Conservation (phyloP, 768 basidiomycete species). For the Chlorophyllum brunneum region DNA sequence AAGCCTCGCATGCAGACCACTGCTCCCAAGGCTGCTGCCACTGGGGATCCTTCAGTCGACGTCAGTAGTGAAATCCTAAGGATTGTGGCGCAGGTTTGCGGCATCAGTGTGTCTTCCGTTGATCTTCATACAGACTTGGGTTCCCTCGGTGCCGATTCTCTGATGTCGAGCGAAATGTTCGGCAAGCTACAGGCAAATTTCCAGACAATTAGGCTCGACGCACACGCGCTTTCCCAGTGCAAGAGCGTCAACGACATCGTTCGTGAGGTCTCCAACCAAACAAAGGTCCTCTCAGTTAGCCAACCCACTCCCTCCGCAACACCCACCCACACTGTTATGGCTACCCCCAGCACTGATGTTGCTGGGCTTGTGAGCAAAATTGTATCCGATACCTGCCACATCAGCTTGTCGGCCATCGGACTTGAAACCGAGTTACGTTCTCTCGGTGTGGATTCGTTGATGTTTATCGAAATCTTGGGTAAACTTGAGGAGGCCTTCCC, state of each 20-base stretch:
- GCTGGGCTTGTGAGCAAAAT: conserved; percentile 2
- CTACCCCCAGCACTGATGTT: not conserved
- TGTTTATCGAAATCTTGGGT: conserved; percentile 13
- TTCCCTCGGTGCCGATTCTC: conserved; percentile 58
- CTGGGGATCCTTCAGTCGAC: conserved; percentile 8
- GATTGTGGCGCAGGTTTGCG: conserved; percentile 40
- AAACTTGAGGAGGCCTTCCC: conserved; percentile 13
- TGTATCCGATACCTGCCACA: conserved; percentile 4
- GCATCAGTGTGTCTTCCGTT: conserved; percentile 28
- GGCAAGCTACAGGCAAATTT: conserved; percentile 33
- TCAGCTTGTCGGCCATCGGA: not conserved
- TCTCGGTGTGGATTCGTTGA: conserved; percentile 14
- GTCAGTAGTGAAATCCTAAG: conserved; percentile 27
- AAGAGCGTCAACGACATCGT: conserved; percentile 34
- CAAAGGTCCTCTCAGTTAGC: conserved; percentile 9
- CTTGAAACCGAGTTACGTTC: conserved; percentile 6
- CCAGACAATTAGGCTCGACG: conserved; percentile 26
- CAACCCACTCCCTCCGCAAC: not conserved
- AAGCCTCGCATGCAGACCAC: not conserved
- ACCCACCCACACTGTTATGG: not conserved
- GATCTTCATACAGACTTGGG: conserved; percentile 40
- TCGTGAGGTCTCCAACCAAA: conserved; percentile 21
- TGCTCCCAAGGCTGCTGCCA: not conserved
- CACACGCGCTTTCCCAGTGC: conserved; percentile 29
- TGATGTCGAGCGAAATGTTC: conserved; percentile 57